Base-by-base conservation (phyloP, 2,329 filamentous ascomycete species). In the Pestalotiopsis sp. region DNA sequence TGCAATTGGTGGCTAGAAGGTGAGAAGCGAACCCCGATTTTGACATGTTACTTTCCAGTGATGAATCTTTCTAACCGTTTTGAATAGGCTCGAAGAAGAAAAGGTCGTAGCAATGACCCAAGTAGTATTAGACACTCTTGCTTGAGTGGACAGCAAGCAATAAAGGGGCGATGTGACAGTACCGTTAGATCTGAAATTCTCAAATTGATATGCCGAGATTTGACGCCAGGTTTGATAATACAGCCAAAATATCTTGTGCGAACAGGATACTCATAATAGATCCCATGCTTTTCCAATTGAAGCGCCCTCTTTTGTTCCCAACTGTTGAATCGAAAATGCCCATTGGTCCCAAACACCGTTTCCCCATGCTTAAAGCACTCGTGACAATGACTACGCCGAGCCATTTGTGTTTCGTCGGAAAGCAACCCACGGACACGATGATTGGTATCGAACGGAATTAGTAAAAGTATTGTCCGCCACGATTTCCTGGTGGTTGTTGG, bases 401-500 rank as follows among this genome's bases (percentile, higher is more conserved):
- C 22, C 56, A 35, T 1, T 58, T 4, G 13, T 58, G 6, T 58
- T 26, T 22, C 22, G 20, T n/a, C 44, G 7, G 44, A 52, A n/a
- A n/a, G 20, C 9, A 20, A 52, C n/a, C 20, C 17, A 3, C 44
- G 17, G 17, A 20, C 44, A 22, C 6, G 20, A 52, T n/a, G 4
- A 35, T 7, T 14, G 20, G n/a, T 40, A 17, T 13, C 17, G 17
- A 10, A 35, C 3, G 88, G 70, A 87, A 89, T 73, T 89, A 89
- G 70, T 86, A 88, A 67, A 84, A 82, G 70, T 86, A 85, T 69
- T 82, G 83, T 11, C 58, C 58, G 11, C 58, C n/a, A 17, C 85
- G 83, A 70, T 89, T 86, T 3, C 87, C 87, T 0, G 87, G 86
- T 4, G 86, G 86, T 9, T 86, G 85, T 71, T 89, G 87, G 0